Conservation (phyloP, 2,329 filamentous ascomycete species). For the Scedosporium aurantiacum region DNA sequence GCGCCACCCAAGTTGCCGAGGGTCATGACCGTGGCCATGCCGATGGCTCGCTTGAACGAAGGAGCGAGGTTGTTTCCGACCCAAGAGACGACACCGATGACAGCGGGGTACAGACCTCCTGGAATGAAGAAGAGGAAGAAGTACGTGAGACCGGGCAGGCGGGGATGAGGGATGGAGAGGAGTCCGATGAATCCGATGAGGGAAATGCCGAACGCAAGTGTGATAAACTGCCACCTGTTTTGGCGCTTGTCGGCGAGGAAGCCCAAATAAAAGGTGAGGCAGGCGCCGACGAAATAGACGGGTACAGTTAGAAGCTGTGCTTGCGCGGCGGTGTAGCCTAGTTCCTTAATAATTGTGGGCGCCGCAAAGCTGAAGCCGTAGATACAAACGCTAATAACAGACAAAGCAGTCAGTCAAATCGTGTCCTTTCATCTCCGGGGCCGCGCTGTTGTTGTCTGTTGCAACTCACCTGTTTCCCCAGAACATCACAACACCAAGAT, state of each 20-base stretch:
- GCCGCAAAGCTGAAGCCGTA: conserved; percentile 7
- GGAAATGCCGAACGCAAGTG: conserved; percentile 8
- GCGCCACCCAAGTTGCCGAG: conserved; percentile 17
- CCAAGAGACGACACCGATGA: conserved; percentile 16
- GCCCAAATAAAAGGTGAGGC: conserved; percentile 13
- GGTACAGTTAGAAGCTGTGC: conserved; percentile 11
- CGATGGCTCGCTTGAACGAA: conserved; percentile 14
- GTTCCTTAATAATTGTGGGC: conserved; percentile 6
- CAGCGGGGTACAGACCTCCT: conserved; percentile 19
- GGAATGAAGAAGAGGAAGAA: conserved; percentile 15
- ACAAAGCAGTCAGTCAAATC: not conserved
- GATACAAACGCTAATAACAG: conserved; percentile 2
- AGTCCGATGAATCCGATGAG: conserved; percentile 9
- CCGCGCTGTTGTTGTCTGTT: not conserved
- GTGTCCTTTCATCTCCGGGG: not conserved
- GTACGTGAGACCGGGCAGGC: conserved; percentile 17
- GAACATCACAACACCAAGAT: conserved; percentile 47
- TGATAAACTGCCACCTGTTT: conserved; percentile 9
- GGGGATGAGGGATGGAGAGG: conserved; percentile 10
- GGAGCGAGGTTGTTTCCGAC: conserved; percentile 16
- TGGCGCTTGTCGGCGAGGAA: conserved; percentile 7
- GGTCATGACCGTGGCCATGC: conserved; percentile 14
- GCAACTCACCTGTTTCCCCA: conserved; percentile 35
- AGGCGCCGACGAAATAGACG: conserved; percentile 12
- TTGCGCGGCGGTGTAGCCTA: conserved; percentile 6